phyloP scores from a whole-genome alignment of 2,329 filamentous ascomycete genomes.

The Talaromyces sp. region DNA sequence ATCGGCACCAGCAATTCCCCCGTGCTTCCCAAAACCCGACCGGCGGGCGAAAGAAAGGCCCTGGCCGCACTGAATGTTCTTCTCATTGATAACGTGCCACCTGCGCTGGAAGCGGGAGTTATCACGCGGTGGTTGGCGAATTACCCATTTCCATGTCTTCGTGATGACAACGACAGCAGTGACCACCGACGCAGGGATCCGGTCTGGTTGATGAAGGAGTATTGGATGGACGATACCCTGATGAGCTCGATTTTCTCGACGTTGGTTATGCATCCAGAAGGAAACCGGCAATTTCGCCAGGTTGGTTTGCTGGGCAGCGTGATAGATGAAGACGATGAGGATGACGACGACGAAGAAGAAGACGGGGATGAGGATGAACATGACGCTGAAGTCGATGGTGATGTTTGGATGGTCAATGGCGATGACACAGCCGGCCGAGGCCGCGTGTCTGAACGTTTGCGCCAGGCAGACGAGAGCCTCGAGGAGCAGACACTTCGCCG shows the following conservation, averaged over 20 bases:
- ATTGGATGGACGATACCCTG: constrained; percentile 37
- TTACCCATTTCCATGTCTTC: constrained; percentile 62
- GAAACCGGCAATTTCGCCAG: constrained; percentile 37
- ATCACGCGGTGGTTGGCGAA: constrained; percentile 70
- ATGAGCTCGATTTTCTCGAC: constrained; percentile 42
- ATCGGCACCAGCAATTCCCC: constrained; percentile 31
- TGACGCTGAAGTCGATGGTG: constrained; percentile 48
- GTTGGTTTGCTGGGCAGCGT: constrained; percentile 40
- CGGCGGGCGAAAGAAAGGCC: constrained; percentile 39
- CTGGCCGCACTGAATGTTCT: constrained; percentile 56
- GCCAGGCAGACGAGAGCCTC: constrained; percentile 28
- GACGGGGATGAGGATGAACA: constrained; percentile 50
- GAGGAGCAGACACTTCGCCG: constrained; percentile 68
- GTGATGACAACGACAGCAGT: constrained; percentile 27
- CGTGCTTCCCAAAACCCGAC: constrained; percentile 36
- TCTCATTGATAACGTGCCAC: constrained; percentile 55
- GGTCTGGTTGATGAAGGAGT: constrained; percentile 37
- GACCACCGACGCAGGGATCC: constrained; percentile 33
- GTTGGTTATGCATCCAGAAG: constrained; percentile 34
- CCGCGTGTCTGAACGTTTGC: constrained; percentile 25
- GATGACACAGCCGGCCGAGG: constrained; percentile 46
- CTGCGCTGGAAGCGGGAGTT: constrained; percentile 58
- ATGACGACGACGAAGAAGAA: background rate
- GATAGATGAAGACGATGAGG: constrained; percentile 41
- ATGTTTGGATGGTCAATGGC: constrained; percentile 51